phyloP scores from a whole-genome alignment of 2,329 filamentous ascomycete species.

The Hymenoscyphus linearis region DNA sequence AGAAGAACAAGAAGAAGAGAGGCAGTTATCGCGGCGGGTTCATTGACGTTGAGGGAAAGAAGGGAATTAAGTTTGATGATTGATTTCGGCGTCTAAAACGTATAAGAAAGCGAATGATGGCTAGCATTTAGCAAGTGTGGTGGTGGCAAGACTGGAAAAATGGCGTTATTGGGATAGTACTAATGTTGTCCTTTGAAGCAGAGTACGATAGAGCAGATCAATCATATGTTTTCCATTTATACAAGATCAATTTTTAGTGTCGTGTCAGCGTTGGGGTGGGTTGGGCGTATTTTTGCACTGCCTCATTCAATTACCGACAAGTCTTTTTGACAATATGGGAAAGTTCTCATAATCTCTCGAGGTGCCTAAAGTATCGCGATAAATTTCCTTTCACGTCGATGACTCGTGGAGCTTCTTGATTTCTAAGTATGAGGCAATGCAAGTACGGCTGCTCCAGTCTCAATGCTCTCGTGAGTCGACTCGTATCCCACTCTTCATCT shows the following conservation, averaged over 20 bases:
- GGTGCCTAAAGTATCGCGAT: not conserved
- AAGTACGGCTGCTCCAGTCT: not conserved
- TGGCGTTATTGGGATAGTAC: slow-evolving; percentile 1
- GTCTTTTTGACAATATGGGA: not conserved
- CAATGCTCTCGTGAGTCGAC: not conserved
- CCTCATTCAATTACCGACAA: not conserved
- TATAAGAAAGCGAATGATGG: slow-evolving; percentile 1
- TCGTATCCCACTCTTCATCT: not conserved
- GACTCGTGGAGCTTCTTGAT: not conserved
- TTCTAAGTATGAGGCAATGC: not conserved
- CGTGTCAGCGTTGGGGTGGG: not conserved
- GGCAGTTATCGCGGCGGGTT: slow-evolving; percentile 85
- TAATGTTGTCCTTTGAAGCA: not conserved
- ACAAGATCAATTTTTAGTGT: not conserved
- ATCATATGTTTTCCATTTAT: not conserved
- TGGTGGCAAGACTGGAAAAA: slow-evolving; percentile 6
- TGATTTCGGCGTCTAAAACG: slow-evolving; percentile 39
- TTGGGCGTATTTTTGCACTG: not conserved
- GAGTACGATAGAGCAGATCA: not conserved
- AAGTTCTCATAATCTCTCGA: not conserved
- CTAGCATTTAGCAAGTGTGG: slow-evolving; percentile 2
- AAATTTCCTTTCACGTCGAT: not conserved
- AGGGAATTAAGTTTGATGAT: slow-evolving; percentile 93
- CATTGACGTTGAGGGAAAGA: slow-evolving; percentile 77
- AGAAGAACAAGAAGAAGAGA: slow-evolving; percentile 98